Base-by-base conservation (phyloP, 2,329 filamentous ascomycete genomes). In the Teratosphaeria nubilosa region DNA sequence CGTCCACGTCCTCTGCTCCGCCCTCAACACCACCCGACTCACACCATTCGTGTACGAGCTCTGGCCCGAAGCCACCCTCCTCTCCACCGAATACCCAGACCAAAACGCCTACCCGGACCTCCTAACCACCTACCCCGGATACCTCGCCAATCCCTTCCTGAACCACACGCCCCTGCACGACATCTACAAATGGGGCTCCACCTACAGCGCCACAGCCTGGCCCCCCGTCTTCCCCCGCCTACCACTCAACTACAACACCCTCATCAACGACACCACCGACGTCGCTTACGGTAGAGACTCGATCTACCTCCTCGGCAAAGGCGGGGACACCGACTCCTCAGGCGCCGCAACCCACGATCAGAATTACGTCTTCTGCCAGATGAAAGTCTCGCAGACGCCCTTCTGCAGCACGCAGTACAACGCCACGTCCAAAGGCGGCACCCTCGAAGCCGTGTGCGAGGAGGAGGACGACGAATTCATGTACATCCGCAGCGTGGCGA, bases 1-100 rank as follows among this genome's bases (percentile, higher is more conserved):
- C 0, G 72, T 91, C 51, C 90, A 91, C 62, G 86, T 89, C 0
- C 71, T 91, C 32, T 94, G 89, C 64, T 85, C 81, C 1, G 87
- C 87, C 77, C 13, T 91, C 76, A 77, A 78, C 0, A 58, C 69
- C 22, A 65, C 76, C 0, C 86, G 90, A 56, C 71, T 92, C 1
- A 70, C 67, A 0, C 87, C 87, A 0, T 72, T 91, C 1, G 75
- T 91, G 0, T 90, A 86, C 60, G 77, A 77, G 0, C 62, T 71
- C 1, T 30, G 32, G 16, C 16, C 41, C 25, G 14, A 34, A 9
- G 14, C 31, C 31, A 32, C 32, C 2, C 10, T 2, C 14, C 6
- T 34, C 2, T 34, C 32, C n/a, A n/a, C n/a, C n/a, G n/a, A n/a
- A n/a, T n/a, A n/a, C n/a, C n/a, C n/a, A 3, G 45, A 58, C 10